Conservation (phyloP, 148 eudicot genomes). For the Rhododendron simsii region DNA sequence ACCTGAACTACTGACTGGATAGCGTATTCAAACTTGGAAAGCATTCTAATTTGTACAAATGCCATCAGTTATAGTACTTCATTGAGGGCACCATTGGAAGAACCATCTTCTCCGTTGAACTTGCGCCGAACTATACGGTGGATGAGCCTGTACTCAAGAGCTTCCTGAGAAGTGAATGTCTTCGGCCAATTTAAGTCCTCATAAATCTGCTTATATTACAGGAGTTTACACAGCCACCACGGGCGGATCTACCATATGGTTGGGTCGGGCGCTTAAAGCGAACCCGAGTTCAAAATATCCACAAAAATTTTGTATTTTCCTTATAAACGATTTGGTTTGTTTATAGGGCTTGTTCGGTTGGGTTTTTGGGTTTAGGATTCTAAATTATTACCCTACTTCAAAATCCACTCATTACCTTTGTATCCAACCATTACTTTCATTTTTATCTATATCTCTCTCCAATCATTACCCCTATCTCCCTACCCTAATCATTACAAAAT, state of each 20-base stretch:
- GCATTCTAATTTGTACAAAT: neutral
- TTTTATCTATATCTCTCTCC: too few species aligned
- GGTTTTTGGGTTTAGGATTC: too few species aligned
- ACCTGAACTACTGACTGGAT: neutral
- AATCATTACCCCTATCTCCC: too few species aligned
- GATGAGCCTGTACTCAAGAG: slow-evolving; percentile 84
- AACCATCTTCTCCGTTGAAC: slow-evolving; percentile 47
- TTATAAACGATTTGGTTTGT: too few species aligned
- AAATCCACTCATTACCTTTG: too few species aligned
- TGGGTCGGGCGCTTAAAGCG: neutral
- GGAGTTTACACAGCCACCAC: neutral
- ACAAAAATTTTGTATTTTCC: neutral
- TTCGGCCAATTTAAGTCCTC: slow-evolving; percentile 59
- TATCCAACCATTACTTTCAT: too few species aligned
- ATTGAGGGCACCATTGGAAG: slow-evolving; percentile 43
- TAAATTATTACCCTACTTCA: too few species aligned
- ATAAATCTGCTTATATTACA: slow-evolving; percentile 47
- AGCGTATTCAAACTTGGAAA: neutral
- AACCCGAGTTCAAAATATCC: neutral
- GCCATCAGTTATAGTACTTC: neutral
- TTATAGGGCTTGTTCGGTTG: too few species aligned
- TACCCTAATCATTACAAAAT: too few species aligned
- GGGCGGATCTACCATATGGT: neutral
- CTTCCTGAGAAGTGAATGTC: slow-evolving; percentile 67
- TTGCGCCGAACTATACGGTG: slow-evolving; percentile 46